phyloP scores from a whole-genome alignment of 2,329 filamentous ascomycete species.

The Xenoacremonium recifei region DNA sequence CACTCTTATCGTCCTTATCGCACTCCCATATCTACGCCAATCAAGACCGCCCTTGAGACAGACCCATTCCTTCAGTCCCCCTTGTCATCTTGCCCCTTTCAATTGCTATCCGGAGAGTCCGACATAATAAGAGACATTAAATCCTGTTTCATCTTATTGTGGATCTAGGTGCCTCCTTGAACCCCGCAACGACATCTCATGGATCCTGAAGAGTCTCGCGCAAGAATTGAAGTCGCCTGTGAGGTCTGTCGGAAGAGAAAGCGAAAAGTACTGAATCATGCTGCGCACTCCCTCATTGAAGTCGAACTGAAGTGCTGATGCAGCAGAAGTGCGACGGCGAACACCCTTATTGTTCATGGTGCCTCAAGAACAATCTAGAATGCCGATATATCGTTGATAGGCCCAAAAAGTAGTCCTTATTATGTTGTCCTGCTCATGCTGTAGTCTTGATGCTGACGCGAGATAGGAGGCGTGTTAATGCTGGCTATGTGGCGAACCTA shows the following conservation, averaged over 20 bases:
- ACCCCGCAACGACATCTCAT: too few species aligned
- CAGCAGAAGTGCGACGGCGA: constrained; percentile 1
- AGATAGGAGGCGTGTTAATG: neutral
- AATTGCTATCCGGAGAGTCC: too few species aligned
- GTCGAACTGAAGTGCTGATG: neutral
- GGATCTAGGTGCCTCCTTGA: too few species aligned
- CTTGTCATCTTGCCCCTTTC: too few species aligned
- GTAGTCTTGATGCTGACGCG: neutral
- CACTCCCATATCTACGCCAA: too few species aligned
- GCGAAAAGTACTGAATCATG: neutral
- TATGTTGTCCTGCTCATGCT: neutral
- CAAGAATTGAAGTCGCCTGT: constrained; percentile 1
- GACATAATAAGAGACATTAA: too few species aligned
- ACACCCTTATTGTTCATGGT: neutral
- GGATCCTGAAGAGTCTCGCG: neutral
- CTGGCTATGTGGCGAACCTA: neutral
- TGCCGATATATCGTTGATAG: neutral
- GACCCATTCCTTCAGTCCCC: too few species aligned
- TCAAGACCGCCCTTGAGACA: too few species aligned
- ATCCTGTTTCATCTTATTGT: too few species aligned
- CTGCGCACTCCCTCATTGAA: neutral
- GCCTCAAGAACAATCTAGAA: neutral
- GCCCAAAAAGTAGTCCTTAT: neutral
- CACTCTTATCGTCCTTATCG: too few species aligned
- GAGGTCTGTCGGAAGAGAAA: constrained; percentile 4